Evolutionary conservation across 2,329 filamentous ascomycete genomes (phyloP), one percentile per base, ranked within the genome.

Genomic region (Arthrobotrys sinensis): DNA sequence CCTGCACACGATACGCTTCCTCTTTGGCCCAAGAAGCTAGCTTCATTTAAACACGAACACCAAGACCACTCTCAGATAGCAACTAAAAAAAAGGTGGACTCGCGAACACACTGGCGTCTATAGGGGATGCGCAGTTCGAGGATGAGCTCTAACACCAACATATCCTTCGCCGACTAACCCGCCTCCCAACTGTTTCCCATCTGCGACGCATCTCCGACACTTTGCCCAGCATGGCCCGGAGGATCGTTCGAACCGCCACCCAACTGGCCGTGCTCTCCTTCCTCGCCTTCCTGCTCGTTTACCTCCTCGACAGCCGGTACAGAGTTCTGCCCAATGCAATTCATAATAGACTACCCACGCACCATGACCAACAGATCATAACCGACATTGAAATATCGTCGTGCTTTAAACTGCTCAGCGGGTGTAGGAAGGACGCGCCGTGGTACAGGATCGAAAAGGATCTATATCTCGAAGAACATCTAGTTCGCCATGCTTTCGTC

Each of bases 221-320:
- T 24, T 21, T 46, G 10, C 14, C 14, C 24, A 73, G 5, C 63
- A 82, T 82, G 81, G 81, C 81, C 62, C 81, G 81, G 62, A 81
- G 80, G 66, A 81, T 82, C 63, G 80, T 82, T 50, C 80, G 81
- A 28, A 93, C 93, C 80, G 89, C 91, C 83, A 87, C 92, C 83
- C 93, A 97, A 88, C 89, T 96, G 83, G 87, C 88, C 80, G 87
- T 90, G 72, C 87, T 93, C 72, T 87, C 89, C 70, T 83, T 89
- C 81, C 86, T 93, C 82, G 89, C 91, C 81, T 86, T 95, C 81
- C 83, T 94, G 82, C 85, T 95, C 82, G 85, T 94, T 80, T 90
- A 95, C 84, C 88, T 97, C 84, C 90, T 97, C 86, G 94, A 97
- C 85, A 92, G 91, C 83, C 93, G 92, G 83, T 97, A 96, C 86